Base-by-base conservation (phyloP, 257 asterid species). In the Buddleja alternifolia region DNA sequence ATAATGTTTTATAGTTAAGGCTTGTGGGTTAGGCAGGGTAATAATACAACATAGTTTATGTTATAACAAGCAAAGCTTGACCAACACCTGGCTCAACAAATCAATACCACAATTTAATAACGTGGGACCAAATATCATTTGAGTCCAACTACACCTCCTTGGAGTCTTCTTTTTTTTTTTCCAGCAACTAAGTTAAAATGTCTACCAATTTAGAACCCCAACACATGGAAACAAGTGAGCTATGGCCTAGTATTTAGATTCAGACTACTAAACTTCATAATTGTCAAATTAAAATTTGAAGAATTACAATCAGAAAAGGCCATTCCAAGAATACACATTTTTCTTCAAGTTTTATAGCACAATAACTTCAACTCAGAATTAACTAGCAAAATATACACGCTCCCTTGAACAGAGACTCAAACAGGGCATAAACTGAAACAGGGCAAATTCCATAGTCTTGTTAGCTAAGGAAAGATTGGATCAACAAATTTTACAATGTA, bases 41-140 rank as follows among this genome's bases (percentile, higher is more conserved):
- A 60, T 40, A 60, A 57, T 69, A 45, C 41, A 15, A 53, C 58
- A 72, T 41, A 23, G 47, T 56, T 29, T 29, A 29, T 51, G 51
- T 47, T 10, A 16, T 17, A 51, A 75, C 15, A 48, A 72, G 39
- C 45, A 69, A 63, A 21, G 60, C n/a, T 48, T 73, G 71, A 76
- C 37, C 14, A 55, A 78, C 39, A 61, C 16, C 41, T 83, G 78
- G 72, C 77, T 75, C 65, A 48, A 78, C 74, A 66, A n/a, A 56
- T 41, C 32, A 66, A 68, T 55, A 59, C 7, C 17, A 57, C 69
- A 20, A 73, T 69, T 71, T 24, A 77, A 17, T 52, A 29, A 60
- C n/a, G 69, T 37, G 68, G 80, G 80, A 21, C 76, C 80, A 44
- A n/a, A 25, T 76, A 68, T 51, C 55, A 50, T 52, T 55, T 8